Percentiles rank a stretch among this genome's conserved stretches.
Conservation (phyloP, 2,329 filamentous ascomycete genomes). For the Ophiocordyceps camponoti-saundersi region DNA sequence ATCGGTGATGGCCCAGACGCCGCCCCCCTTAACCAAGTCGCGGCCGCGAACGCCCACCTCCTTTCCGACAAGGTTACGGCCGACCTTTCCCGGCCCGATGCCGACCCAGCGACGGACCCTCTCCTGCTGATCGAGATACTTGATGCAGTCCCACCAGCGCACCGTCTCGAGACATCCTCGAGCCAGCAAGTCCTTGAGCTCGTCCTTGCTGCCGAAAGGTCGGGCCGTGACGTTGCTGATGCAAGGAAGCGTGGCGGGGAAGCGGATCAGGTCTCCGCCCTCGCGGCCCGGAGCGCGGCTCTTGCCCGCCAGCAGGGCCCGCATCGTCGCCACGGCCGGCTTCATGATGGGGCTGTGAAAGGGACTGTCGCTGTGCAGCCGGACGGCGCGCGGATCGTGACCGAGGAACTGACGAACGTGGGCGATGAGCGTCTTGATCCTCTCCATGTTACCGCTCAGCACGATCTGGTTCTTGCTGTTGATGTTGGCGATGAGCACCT, state of each 20-base stretch:
- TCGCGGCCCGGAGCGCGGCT: constrained; percentile 35
- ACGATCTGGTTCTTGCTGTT: constrained; percentile 97
- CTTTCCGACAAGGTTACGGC: constrained; percentile 83
- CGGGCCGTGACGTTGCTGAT: constrained; percentile 74
- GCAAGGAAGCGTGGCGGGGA: constrained; percentile 59
- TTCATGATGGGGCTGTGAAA: constrained; percentile 90
- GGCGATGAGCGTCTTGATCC: constrained; percentile 64
- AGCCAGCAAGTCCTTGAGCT: constrained; percentile 65
- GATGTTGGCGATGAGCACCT: constrained; percentile 83
- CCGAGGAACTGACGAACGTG: constrained; percentile 81
- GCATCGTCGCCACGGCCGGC: constrained; percentile 64
- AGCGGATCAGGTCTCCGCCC: constrained; percentile 50
- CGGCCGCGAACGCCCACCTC: constrained; percentile 76
- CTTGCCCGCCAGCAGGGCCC: constrained; percentile 42
- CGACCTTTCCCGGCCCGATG: constrained; percentile 86
- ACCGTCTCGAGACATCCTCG: constrained; percentile 83
- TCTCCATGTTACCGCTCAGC: constrained; percentile 68
- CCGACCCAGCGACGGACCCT: constrained; percentile 76
- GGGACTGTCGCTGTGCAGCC: constrained; percentile 72
- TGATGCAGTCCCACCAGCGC: constrained; percentile 85
- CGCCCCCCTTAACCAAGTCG: constrained; percentile 69
- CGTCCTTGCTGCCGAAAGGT: constrained; percentile 55
- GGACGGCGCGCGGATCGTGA: constrained; percentile 76
- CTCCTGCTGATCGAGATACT: constrained; percentile 70
- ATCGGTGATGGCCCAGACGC: constrained; percentile 81